A percentile compares a stretch with the other conserved stretches of the same genome.
phyloP scores from a whole-genome alignment of 2,329 filamentous ascomycete species.

The Botrytis pseudocinerea region DNA sequence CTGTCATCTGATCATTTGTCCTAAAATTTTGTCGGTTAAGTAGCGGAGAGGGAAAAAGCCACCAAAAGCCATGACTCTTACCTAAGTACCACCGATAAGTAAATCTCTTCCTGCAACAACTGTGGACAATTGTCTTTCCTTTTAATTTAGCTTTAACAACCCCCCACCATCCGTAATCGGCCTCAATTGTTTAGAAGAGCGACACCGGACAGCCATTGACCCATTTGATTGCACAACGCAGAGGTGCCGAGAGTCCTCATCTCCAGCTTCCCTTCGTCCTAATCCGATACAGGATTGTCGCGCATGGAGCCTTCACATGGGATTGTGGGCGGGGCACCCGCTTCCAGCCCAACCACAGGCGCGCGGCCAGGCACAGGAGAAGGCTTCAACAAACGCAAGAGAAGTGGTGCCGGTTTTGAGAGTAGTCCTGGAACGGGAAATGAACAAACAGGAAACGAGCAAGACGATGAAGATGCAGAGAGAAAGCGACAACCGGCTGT shows the following conservation, averaged over 20 bases:
- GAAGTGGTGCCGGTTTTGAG: conserved; percentile 54
- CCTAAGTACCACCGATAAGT: conserved; percentile 18
- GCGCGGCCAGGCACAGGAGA: conserved; percentile 36
- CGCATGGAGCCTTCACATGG: conserved; percentile 37
- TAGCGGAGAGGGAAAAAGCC: not conserved
- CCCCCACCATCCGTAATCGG: conserved; percentile 31
- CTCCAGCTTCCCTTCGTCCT: conserved; percentile 16
- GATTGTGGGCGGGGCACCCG: conserved; percentile 31
- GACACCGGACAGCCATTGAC: conserved; percentile 34
- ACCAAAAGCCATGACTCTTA: not conserved
- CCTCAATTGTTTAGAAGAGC: conserved; percentile 28
- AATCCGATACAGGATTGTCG: conserved; percentile 25
- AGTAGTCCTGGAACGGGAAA: conserved; percentile 61
- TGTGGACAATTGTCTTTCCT: conserved; percentile 2
- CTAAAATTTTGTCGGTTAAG: not conserved
- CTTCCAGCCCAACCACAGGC: conserved; percentile 37
- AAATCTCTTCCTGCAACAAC: conserved; percentile 15
- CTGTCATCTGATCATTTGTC: not conserved
- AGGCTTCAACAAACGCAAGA: conserved; percentile 56
- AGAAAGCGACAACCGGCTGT: conserved; percentile 67
- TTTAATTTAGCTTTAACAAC: conserved; percentile 2
- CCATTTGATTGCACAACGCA: conserved; percentile 30
- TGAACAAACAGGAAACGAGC: conserved; percentile 54
- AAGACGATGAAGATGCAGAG: conserved; percentile 57
- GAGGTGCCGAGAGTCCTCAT: conserved; percentile 24